A percentile compares a stretch with the other conserved stretches of the same genome.
phyloP scores from a whole-genome alignment of 495 filamentous ascomycete genomes.

The Penicillium subrubescens region DNA sequence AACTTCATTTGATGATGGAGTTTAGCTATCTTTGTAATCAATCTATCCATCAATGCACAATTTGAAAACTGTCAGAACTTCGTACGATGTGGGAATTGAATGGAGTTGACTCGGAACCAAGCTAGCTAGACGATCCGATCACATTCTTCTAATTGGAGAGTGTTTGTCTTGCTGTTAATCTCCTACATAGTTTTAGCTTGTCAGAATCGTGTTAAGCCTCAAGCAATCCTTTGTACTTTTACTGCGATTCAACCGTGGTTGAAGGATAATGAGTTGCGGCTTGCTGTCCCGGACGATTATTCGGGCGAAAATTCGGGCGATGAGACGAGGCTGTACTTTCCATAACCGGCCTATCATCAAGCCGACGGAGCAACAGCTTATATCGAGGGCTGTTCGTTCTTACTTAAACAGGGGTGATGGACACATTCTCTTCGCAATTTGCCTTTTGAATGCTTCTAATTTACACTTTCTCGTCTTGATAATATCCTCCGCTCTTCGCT shows the following conservation, averaged over 20 bases:
- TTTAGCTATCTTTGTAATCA: background rate
- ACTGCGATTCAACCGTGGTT: background rate
- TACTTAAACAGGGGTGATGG: background rate
- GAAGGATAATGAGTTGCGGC: background rate
- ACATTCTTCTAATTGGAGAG: too few relatives aligned
- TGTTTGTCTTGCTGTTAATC: too few relatives aligned
- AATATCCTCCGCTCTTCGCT: background rate
- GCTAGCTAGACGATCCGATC: too few relatives aligned
- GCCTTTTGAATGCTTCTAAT: background rate
- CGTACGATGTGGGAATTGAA: too few relatives aligned
- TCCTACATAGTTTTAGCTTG: too few relatives aligned
- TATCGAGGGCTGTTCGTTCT: background rate
- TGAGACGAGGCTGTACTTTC: background rate
- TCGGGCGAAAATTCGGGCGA: conserved; percentile 1
- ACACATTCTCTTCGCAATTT: background rate
- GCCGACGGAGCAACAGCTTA: background rate
- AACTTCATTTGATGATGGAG: background rate
- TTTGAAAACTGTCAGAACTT: background rate
- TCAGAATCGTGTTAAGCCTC: background rate
- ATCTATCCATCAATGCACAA: background rate
- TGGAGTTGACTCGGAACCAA: too few relatives aligned
- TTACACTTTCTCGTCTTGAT: background rate
- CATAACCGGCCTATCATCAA: background rate
- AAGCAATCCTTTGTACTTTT: background rate
- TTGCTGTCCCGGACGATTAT: background rate